Base-by-base conservation (phyloP, 73 alveolate genomes). In the Urostyla sp. region DNA sequence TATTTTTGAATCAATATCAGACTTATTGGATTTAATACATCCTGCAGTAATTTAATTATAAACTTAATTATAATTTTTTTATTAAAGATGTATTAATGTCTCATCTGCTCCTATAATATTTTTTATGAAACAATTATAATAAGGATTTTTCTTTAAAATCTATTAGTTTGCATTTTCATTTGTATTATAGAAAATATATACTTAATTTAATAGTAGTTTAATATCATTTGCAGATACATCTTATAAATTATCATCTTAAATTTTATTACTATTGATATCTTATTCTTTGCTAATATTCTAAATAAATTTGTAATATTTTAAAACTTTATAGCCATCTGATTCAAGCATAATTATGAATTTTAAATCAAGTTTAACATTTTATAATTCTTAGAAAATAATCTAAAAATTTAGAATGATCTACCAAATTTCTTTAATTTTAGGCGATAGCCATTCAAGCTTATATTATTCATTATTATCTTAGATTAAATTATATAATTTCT, bases 41-140 rank as follows among this genome's bases (percentile, higher is more conserved):
- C 83, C 49, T 5, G 83, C 44, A 8, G 83, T 69, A 4, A 69
- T 4, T 69, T 69, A 30, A 26, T 69, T 69, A 49, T 69, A 69
- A 45, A 69, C 83, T 69, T 13, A 31, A 49, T 45, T 69, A 27
- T 46, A 46, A 27, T 69, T 69, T 53, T 69, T 69, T 28, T 48
- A 28, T 4, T 23, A 10, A 27, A 53, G 23, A 32, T 20, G 43
- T 3, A 20, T 2, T 27, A 30, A 30, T 18, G 54, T 44, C 18
- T 49, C 16, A 61, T 75, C 69, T 1, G 87, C 69, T 16, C 79
- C 87, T 1, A 75, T 55, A 18, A 75, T 59, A 20, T 75, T 43
- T n/a, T 34, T 57, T 4, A 75, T 37, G 27, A 75, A 75, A 54
- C 56, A 57, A 21, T 59, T 58, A 27, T 75, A 75, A 49, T 75